Conservation (phyloP, 441 rosid genomes). For the Erysimum cheiri region DNA sequence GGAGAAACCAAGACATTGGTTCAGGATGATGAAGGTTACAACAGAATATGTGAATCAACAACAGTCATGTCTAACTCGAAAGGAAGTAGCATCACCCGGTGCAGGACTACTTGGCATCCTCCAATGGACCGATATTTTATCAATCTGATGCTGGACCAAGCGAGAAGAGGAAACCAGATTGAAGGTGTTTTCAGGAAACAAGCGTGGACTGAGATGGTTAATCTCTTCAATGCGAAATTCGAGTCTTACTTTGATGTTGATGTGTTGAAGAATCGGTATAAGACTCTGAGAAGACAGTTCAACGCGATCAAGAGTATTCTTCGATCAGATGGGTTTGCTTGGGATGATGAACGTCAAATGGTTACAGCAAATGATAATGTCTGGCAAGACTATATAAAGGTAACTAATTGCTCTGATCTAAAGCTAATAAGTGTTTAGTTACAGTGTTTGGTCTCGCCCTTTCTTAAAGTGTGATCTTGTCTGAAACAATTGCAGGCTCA, state of each 20-base stretch:
- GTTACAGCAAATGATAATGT: constrained; percentile 77
- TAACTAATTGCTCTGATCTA: constrained; percentile 4
- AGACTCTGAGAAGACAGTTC: constrained; percentile 78
- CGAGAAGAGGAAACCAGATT: constrained; percentile 70
- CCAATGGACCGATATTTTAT: constrained; percentile 86
- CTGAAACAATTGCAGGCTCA: constrained; percentile 57
- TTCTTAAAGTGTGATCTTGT: background rate
- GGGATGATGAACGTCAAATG: constrained; percentile 87
- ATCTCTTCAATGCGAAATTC: constrained; percentile 68
- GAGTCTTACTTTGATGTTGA: constrained; percentile 68
- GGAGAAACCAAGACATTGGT: constrained; percentile 45
- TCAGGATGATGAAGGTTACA: constrained; percentile 49
- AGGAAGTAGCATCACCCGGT: constrained; percentile 48
- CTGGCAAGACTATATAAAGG: constrained; percentile 82
- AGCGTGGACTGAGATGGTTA: constrained; percentile 80
- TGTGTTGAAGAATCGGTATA: constrained; percentile 81
- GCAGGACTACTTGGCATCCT: constrained; percentile 83
- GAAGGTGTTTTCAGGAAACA: constrained; percentile 79
- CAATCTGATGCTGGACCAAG: constrained; percentile 78
- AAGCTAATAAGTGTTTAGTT: constrained; percentile 1
- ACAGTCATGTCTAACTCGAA: constrained; percentile 32
- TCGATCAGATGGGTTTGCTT: constrained; percentile 66
- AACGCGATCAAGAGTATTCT: constrained; percentile 71
- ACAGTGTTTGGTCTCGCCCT: background rate
- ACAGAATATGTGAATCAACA: constrained; percentile 44